Evolutionary conservation across 129 eudicot genomes (phyloP), one percentile per base, ranked within the genome.

Genomic region (Glebionis coronaria): DNA sequence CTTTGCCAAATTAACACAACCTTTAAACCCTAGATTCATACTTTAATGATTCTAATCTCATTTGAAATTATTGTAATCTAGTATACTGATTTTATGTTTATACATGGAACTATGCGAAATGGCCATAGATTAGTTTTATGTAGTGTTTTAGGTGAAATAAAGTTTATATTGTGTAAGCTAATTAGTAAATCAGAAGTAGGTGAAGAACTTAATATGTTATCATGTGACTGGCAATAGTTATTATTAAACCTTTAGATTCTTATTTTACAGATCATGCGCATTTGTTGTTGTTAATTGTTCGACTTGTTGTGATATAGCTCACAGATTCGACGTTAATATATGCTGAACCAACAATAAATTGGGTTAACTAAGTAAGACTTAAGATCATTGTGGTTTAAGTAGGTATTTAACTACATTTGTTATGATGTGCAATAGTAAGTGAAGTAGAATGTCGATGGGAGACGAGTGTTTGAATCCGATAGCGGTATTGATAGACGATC

Each of bases 401-500:
- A 27, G 29, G 29, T 27, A 27, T 27, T 27, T 27, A 27, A 27
- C 29, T 27, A 4, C 2, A 27, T 27, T 4, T 27, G 29, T 27
- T 27, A 27, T 27, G 29, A 27, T 27, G 29, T 27, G 29, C 29
- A 27, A 4, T 27, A 27, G 29, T 27, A 27, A 27, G 56, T 73
- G 69, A 59, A 69, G 47, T 65, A 76, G 63, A 44, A 90, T 90
- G 90, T 74, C 97, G 59, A 75, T 82, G 88, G 90, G 79, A 56
- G 95, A 87, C 14, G 94, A 87, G 82, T 95, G 91, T 55, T 59
- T 90, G 76, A 87, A 90, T 78, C 91, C 97, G 14, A 87, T 90
- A 75, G 91, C 97, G 5, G 91, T 90, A 35, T 68, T 90, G 56
- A 86, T 90, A 56, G 95, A 90, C 25, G 97, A 90, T 79, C 81